Evolutionary conservation across 768 basidiomycete genomes (phyloP), one percentile per base, ranked within the genome.

Genomic region (Neoboletus brunneissimus): DNA sequence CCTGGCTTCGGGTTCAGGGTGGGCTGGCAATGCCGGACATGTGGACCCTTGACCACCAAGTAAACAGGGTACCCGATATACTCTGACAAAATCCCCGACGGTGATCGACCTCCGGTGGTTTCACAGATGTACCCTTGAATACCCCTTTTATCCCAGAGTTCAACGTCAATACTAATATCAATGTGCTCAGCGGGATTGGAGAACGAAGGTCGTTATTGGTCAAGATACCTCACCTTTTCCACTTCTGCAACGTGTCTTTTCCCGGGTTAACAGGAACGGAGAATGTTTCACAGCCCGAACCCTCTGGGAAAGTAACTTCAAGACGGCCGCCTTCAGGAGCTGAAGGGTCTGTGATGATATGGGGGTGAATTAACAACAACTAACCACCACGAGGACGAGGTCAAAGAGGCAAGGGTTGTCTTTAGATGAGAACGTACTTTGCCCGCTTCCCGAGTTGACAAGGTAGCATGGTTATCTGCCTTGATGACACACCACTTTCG

Each of bases 401-500:
- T 51, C 35, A 56, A 34, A 10, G 13, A 27, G 44, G 34, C 11
- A 37, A 34, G 42, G 11, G 47, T 31, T 11, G 23, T 16, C 22
- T 9, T 40, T n/a, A n/a, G 35, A 44, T 20, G 6, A 13, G 23
- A 27, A 47, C 58, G 23, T 64, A 83, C 89, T 77, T 85, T 84
- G 25, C 81, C 61, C 34, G 82, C 69, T 53, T 85, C 80, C 51
- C 88, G 80, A 6, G 88, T 89, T 2, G 89, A 91, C 41, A 91
- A 72, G 22, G 87, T 77, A 5, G 64, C 64, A 44, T 82, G 73
- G 8, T 75, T 81, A 9, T 73, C 71, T 3, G 78, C 78, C 60
- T 86, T 85, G 48, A 89, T 76, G 64, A 91, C 78, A 60, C 82
- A 85, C 82, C 88, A 89, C 68, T 73, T 77, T 59, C 89, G 79